Conservation (phyloP, 176 grass and related monocot genomes). For the Triticum monococcum region DNA sequence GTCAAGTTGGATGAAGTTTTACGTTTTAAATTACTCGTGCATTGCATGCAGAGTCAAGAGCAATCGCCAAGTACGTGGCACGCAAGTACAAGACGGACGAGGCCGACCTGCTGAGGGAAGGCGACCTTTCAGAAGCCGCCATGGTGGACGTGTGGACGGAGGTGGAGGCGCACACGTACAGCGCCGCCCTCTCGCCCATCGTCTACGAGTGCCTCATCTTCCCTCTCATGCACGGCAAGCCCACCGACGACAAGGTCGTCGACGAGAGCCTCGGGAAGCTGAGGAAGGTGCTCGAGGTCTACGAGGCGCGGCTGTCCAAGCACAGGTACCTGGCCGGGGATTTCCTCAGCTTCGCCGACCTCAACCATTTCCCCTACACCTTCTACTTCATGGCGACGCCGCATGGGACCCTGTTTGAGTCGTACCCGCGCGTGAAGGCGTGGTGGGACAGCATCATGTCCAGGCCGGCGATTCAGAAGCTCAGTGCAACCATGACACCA, state of each 20-base stretch:
- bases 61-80: too few relatives aligned
- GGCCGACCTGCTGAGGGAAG: too few relatives aligned
- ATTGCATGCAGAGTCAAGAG: too few relatives aligned
- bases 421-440: background rate
- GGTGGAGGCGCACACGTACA: background rate
- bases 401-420: background rate
- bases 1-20: too few relatives aligned
- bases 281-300: background rate
- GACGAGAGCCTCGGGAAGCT: constrained; percentile 11
- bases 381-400: constrained; percentile 13
- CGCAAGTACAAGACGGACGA: too few relatives aligned
- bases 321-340: constrained; percentile 9
- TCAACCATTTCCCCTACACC: constrained; percentile 18
- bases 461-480: background rate
- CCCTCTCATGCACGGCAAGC: background rate
- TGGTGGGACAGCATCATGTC: background rate
- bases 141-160: background rate
- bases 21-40: too few relatives aligned
- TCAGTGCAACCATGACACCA: too few relatives aligned
- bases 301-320: constrained; percentile 5
- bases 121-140: background rate
- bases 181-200: background rate
- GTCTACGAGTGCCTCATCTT: background rate
- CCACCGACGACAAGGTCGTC: background rate
- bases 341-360: background rate